Evolutionary conservation across 2,329 filamentous ascomycete species (phyloP).

Genomic region (Rosellinia necatrix): DNA sequence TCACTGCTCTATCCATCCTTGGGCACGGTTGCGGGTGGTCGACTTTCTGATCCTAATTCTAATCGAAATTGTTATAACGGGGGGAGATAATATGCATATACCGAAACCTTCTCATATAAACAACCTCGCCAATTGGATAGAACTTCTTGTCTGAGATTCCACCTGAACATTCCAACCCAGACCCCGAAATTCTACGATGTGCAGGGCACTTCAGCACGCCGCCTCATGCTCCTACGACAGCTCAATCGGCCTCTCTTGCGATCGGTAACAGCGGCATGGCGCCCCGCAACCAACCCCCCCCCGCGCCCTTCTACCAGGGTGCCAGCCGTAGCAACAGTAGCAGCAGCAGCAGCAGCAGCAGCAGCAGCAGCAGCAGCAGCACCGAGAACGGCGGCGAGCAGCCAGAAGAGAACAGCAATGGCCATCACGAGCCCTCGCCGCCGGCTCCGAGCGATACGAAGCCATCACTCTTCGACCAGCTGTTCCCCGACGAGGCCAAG

Average conservation of each 20-base stretch:
- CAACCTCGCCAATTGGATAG: not conserved
- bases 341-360: not conserved
- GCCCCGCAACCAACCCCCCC: constrained; percentile 19
- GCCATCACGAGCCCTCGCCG: not conserved
- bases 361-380: not conserved
- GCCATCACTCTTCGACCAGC: constrained; percentile 49
- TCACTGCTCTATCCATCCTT: too few species aligned
- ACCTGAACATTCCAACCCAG: constrained; percentile 10
- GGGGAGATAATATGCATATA: not conserved
- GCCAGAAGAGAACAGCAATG: not conserved
- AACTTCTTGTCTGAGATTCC: not conserved
- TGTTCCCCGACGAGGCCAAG: constrained; percentile 58
- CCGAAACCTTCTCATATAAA: constrained; percentile 2
- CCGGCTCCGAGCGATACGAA: not conserved
- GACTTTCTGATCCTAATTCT: not conserved
- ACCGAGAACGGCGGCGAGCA: not conserved
- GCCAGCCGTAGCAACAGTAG: constrained; percentile 22
- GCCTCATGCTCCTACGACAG: constrained; percentile 43
- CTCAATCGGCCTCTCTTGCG: constrained; percentile 40
- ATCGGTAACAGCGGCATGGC: constrained; percentile 41
- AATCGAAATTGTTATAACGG: not conserved
- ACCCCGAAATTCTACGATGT: constrained; percentile 34
- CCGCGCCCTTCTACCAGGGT: constrained; percentile 26
- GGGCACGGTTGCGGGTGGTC: not conserved
- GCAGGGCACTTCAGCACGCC: constrained; percentile 33